Base-by-base conservation (phyloP, 2,329 filamentous ascomycete genomes). In the Pseudopithomyces chartarum region DNA sequence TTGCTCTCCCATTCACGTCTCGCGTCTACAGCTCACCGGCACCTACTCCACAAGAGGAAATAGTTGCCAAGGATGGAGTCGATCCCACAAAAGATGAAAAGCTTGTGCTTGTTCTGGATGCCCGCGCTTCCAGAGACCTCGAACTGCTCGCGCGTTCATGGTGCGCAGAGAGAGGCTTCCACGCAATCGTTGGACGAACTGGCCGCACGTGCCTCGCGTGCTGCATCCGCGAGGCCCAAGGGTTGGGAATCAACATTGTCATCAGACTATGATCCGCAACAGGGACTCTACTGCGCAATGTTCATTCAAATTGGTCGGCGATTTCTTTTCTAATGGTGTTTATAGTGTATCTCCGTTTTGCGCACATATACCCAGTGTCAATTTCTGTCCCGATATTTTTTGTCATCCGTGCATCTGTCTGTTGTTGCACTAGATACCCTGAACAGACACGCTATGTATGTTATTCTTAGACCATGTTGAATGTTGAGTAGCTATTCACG, bases 161-260 rank as follows among this genome's bases (percentile, higher is more conserved):
- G 62, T 93, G 90, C 70, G 87, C 90, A 0, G 86, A 90, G 68
- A 86, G 84, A 63, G 90, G 90, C 2, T 88, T 87, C 81, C 89
- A 92, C 70, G 90, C 90, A 20, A 71, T 93, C 17, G 81, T 93
- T 60, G 90, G 87, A 58, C 81, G 88, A 50, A 80, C 82, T 38
- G 84, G 85, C 61, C 81, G 89, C 58, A 89, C 88, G 0, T 94
- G 90, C 69, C 74, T 93, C 34, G 84, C 85, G 3, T 94, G 90
- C 73, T 89, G 88, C 39, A 85, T 94, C 42, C 82, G 90, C 17
- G 90, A 94, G 77, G 90, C 89, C 0, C 86, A 86, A 5, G 90
- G 87, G 2, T 71, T 92, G 56, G 87, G 85, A 2, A 87, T 90
- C 80, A 85, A 84, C 63, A 83, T 91, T 23, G 82, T 91, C n/a